A percentile compares a stretch with the other conserved stretches of the same genome.
Conservation (phyloP, 495 filamentous ascomycete genomes). For the Articulospora tetracladia region DNA sequence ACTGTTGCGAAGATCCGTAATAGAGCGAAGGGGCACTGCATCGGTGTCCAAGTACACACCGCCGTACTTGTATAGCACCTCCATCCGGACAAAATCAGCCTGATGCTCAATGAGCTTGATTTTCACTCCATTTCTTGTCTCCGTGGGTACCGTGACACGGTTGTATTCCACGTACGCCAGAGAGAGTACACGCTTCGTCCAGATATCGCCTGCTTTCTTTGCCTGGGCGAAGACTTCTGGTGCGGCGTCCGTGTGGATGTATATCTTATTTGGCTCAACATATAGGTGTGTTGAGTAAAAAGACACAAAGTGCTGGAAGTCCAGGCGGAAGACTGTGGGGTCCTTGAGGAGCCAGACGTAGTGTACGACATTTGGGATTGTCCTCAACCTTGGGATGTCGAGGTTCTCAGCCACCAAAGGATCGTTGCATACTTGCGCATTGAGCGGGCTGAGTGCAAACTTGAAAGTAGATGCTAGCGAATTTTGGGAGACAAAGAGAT, state of each 20-base stretch:
- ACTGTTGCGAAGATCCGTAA: neutral
- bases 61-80: neutral
- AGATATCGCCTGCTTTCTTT: slow-evolving; percentile 7
- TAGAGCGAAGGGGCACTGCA: neutral
- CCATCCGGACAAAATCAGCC: slow-evolving; percentile 14
- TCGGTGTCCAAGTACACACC: neutral
- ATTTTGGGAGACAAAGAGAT: neutral
- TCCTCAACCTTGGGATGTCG: neutral
- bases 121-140: slow-evolving; percentile 12
- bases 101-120: slow-evolving; percentile 2
- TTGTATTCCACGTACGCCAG: slow-evolving; percentile 16
- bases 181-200: slow-evolving; percentile 19
- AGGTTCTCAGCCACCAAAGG: neutral
- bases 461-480: neutral
- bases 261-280: slow-evolving; percentile 22
- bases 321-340: slow-evolving; percentile 16
- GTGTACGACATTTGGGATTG: slow-evolving; percentile 29
- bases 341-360: slow-evolving; percentile 27
- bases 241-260: slow-evolving; percentile 26
- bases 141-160: slow-evolving; percentile 8
- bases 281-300: slow-evolving; percentile 24
- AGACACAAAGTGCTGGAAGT: slow-evolving; percentile 24
- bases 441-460: neutral
- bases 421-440: neutral
- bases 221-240: slow-evolving; percentile 16